Base-by-base conservation (phyloP, 345 rosid genomes). In the Ricinus communis region DNA sequence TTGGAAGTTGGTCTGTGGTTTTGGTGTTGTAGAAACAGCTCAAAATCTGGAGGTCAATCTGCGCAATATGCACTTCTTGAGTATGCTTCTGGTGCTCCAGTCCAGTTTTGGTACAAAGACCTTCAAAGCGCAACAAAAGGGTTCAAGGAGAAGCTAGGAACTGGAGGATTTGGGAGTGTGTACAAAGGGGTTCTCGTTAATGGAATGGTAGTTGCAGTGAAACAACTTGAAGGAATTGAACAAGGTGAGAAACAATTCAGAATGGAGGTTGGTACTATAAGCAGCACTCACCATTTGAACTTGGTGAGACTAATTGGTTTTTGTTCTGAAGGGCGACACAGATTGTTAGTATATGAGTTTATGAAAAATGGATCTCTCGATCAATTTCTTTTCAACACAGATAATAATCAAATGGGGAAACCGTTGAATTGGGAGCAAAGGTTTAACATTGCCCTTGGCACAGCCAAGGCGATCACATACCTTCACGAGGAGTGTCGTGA, bases 41-140 rank as follows among this genome's bases (percentile, higher is more conserved):
- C 82, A 12, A 60, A 68, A 51, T 82, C 84, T 33, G 83, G 86
- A 24, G 71, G 74, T 15, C 61, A 82, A 46, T 86, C 90, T 5
- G 77, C 87, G 6, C 85, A 80, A 41, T 85, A 83, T 71, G 80
- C 88, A 1, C 84, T 86, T 55, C 91, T 84, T 64, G 93, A 88
- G 78, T 90, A 90, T 70, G 90, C 88, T 0, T 88, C 93, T 21
- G 86, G 87, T 59, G 90, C 86, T 10, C 80, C 80, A 1, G 76
- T 77, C 7, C 80, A 77, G 41, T 77, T 77, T 65, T 62, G 54
- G 18, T 71, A 71, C 16, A 66, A 62, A 27, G 80, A 77, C 13
- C 65, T 77, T 43, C 80, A 61, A 18, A 57, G 59, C 2, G 68
- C 73, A 0, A 77, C 80, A 0, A 66, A 71, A n/a, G 69, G 72